These are phyloP conservation scores for Lipomyces sp. DNA, from an alignment of 805 yeast genomes.

Conservation along the genomic window DNA sequence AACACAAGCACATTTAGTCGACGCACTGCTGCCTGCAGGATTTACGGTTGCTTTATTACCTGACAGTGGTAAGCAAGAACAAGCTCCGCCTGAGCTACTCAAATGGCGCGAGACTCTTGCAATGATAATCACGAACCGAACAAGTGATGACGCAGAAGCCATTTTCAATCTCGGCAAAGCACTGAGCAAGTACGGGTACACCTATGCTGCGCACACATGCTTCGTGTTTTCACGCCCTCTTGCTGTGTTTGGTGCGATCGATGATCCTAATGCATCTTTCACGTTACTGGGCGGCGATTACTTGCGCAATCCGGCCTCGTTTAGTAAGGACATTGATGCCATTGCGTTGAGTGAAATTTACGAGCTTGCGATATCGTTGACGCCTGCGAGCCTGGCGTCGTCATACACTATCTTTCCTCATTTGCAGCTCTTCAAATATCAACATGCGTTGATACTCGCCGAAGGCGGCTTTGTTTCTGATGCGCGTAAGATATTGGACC, in stretches of 20 bases:
- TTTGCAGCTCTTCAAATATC: constrained; percentile 56
- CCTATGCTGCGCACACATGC: constrained; percentile 44
- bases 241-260: constrained; percentile 33
- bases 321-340: constrained; percentile 48
- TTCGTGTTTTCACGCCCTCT: constrained; percentile 36
- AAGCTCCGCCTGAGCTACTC: constrained; percentile 13
- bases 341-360: constrained; percentile 64
- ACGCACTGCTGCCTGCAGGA: constrained; percentile 24
- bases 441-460: constrained; percentile 64
- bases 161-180: constrained; percentile 40
- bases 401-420: constrained; percentile 45
- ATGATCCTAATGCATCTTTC: constrained; percentile 24
- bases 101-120: constrained; percentile 38
- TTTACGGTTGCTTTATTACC: constrained; percentile 10
- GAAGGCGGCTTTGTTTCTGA: constrained; percentile 60
- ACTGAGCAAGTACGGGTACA: constrained; percentile 40
- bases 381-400: constrained; percentile 30
- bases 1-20: constrained; percentile 7
- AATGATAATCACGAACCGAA: constrained; percentile 35
- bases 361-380: constrained; percentile 50
- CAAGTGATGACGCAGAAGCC: constrained; percentile 34
- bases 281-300: constrained; percentile 34
- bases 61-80: neutral
- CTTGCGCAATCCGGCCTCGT: constrained; percentile 39
- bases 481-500: constrained; percentile 63